Evolutionary conservation across 495 filamentous ascomycete genomes (phyloP).

Genomic region (Oidiodendron maius): DNA sequence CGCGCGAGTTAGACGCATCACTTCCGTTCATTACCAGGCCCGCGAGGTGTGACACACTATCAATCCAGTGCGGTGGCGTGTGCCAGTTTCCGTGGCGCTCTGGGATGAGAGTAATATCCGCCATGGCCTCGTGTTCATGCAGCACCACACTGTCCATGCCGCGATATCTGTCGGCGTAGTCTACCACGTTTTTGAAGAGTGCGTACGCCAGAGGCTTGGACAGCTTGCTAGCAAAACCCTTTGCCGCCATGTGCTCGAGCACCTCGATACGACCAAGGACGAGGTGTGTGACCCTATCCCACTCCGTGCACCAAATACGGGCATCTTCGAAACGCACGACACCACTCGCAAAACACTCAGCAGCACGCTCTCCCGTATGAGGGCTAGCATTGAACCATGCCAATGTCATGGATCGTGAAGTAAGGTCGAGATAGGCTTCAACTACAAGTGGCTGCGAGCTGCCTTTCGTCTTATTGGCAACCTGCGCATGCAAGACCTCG

Average conservation of each 20-base stretch:
- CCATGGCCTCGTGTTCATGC: constrained; percentile 60
- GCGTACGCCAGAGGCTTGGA: constrained; percentile 67
- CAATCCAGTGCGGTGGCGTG: constrained; percentile 68
- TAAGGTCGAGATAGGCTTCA: constrained; percentile 6
- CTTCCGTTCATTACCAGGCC: constrained; percentile 80
- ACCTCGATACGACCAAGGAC: constrained; percentile 46
- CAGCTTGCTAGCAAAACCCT: constrained; percentile 24
- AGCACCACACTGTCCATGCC: constrained; percentile 75
- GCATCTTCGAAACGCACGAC: constrained; percentile 40
- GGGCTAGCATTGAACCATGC: constrained; percentile 13
- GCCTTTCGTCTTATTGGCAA: constrained; percentile 50
- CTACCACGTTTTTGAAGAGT: constrained; percentile 61
- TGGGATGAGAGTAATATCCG: constrained; percentile 62
- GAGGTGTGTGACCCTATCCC: constrained; percentile 49
- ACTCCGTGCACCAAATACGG: constrained; percentile 44
- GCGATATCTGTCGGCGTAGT: constrained; percentile 61
- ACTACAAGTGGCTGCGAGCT: constrained; percentile 17
- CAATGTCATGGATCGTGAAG: neutral
- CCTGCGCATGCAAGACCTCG: constrained; percentile 63
- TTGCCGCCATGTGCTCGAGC: constrained; percentile 52
- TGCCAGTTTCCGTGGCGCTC: constrained; percentile 56
- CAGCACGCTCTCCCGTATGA: constrained; percentile 10
- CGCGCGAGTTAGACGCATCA: constrained; percentile 62
- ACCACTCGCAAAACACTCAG: constrained; percentile 45
- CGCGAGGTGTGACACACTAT: constrained; percentile 59